A percentile compares a stretch with the other conserved stretches of the same genome.
Evolutionary conservation across 2,329 filamentous ascomycete species (phyloP).

Genomic region (Pseudogymnoascus sp.): DNA sequence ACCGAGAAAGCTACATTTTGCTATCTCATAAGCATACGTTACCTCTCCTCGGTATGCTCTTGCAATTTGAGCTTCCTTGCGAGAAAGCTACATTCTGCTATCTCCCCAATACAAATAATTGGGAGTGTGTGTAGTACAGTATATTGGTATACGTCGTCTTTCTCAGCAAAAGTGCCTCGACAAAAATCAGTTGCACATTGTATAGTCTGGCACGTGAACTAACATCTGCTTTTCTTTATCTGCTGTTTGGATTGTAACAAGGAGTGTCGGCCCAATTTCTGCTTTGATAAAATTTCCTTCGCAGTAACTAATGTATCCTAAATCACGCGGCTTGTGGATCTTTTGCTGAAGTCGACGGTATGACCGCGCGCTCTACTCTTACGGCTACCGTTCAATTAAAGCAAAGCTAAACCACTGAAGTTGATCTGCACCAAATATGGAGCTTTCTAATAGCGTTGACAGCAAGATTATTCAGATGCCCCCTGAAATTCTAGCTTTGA

Average conservation of each 20-base stretch:
- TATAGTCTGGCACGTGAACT: neutral
- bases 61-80: neutral
- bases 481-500: neutral
- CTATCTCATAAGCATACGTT: neutral
- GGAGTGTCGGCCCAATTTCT: neutral
- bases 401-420: neutral
- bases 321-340: neutral
- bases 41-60: neutral
- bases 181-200: neutral
- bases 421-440: neutral
- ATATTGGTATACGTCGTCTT: neutral
- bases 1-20: neutral
- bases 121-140: too few relatives aligned
- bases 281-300: neutral
- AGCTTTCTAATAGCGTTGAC: neutral
- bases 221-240: neutral
- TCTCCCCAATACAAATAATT: too few relatives aligned
- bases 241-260: neutral
- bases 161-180: neutral
- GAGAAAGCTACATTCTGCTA: neutral
- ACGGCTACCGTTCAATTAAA: neutral
- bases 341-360: neutral
- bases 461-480: conserved; percentile 11
- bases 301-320: neutral
- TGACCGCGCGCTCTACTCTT: neutral